phyloP scores from a whole-genome alignment of 768 basidiomycete genomes.

The Leccinum rimulosum region DNA sequence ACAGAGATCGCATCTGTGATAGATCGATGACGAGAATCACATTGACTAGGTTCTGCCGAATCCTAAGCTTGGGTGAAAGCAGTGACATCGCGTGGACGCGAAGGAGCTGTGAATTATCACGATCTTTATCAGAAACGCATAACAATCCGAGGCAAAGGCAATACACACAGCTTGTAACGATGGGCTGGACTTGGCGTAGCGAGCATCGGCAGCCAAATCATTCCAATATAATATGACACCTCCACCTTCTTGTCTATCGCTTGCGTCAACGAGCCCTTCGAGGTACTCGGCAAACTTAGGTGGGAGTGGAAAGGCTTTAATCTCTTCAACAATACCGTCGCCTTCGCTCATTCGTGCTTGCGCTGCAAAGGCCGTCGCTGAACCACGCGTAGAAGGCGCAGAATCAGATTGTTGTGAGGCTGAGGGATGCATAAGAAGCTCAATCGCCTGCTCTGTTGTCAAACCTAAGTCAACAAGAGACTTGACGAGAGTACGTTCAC shows the following conservation, averaged over 20 bases:
- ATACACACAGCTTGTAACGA: constrained; percentile 49
- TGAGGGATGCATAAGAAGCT: constrained; percentile 65
- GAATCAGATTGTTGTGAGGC: constrained; percentile 42
- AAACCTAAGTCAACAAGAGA: constrained; percentile 64
- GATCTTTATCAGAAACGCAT: constrained; percentile 1
- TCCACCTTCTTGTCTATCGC: constrained; percentile 79
- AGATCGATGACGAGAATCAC: constrained; percentile 80
- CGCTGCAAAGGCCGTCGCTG: constrained; percentile 9
- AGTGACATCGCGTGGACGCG: constrained; percentile 44
- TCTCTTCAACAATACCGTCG: constrained; percentile 45
- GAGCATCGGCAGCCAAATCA: constrained; percentile 79
- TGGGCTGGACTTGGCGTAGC: constrained; percentile 52
- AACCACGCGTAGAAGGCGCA: constrained; percentile 5
- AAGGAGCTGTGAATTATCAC: constrained; percentile 23
- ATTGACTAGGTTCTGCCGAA: constrained; percentile 82
- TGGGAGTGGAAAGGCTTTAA: constrained; percentile 88
- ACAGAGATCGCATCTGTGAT: constrained; percentile 54
- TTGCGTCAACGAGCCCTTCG: constrained; percentile 87
- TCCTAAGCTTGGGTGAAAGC: constrained; percentile 71
- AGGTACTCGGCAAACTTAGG: constrained; percentile 26
- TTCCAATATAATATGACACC: constrained; percentile 84
- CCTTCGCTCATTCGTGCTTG: not conserved
- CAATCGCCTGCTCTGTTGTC: constrained; percentile 60
- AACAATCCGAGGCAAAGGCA: not conserved
- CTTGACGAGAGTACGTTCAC: constrained; percentile 63